Evolutionary conservation across 2,329 filamentous ascomycete genomes (phyloP), one percentile per base, ranked within the genome.

Genomic region (Penicillium sp.): DNA sequence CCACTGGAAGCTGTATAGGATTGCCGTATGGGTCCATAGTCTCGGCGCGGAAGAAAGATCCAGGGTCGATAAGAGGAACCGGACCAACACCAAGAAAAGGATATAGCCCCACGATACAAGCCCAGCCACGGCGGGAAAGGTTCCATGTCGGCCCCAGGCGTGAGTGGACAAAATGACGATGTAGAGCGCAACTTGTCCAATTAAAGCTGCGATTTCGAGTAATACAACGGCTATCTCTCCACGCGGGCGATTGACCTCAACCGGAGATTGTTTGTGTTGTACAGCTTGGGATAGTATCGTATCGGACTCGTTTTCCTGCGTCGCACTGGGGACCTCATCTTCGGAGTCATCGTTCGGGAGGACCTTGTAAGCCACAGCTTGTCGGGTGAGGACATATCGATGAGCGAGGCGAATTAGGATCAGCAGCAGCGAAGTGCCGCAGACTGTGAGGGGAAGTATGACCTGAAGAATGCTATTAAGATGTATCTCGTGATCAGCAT

Each of bases 21-120:
- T 78, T 21, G 91, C 89, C 0, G 94, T 97, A 75, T 99, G 94
- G 71, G 93, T 93, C 94, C 94, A 99, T 9, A 97, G 79, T 58
- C 84, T 82, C 9, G 89, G 88, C 15, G 94, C 83, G 78, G 91
- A 81, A 80, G 85, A 68, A 77, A 85, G 76, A 79, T 86, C 74
- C 44, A 78, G 75, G 54, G 77, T 81, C 74, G 88, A 76, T 81
- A 85, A 76, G 76, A 87, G 68, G 51, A 97, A 79, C 35, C 94
- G 87, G 43, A 92, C 77, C 21, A 86, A 84, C 15, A 87, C 87
- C 58, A 99, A 82, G 17, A 87, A 76, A 29, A 93, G 80, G 39
- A 93, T 85, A 72, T 97, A 99, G 52, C 85, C 75, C 93, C 94
- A 97, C 31, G 86, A 86, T 12, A 86, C 75, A 35, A 96, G 79